phyloP scores from a whole-genome alignment of 352 stramenopile genomes.

The Pythium grandisporangium region DNA sequence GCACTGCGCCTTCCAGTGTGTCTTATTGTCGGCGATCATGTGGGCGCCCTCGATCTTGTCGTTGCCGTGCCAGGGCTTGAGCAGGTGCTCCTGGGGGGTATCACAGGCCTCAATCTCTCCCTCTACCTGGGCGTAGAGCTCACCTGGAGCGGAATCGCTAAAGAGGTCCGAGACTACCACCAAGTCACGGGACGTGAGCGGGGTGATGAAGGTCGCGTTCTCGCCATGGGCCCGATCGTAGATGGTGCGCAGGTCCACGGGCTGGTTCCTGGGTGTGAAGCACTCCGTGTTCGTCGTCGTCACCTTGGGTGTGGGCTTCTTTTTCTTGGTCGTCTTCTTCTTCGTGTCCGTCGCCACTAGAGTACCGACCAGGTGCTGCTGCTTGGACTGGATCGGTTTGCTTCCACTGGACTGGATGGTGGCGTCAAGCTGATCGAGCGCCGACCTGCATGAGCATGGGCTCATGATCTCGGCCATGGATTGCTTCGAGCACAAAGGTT shows the following conservation, averaged over 20 bases:
- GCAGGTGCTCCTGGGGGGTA: slow-evolving; percentile 46
- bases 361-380: slow-evolving; percentile 1
- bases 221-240: slow-evolving; percentile 47
- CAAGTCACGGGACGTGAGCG: slow-evolving; percentile 48
- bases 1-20: slow-evolving; percentile 59
- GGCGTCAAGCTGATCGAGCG: too few relatives aligned
- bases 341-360: slow-evolving; percentile 1
- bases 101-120: slow-evolving; percentile 55
- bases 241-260: slow-evolving; percentile 60
- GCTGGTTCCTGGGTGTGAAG: slow-evolving; percentile 57
- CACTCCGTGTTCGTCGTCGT: slow-evolving; percentile 48
- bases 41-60: slow-evolving; percentile 90
- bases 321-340: not conserved
- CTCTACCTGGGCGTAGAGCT: slow-evolving; percentile 62
- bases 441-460: too few relatives aligned
- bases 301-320: not conserved
- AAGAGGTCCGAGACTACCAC: slow-evolving; percentile 67
- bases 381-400: slow-evolving; percentile 30
- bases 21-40: slow-evolving; percentile 89
- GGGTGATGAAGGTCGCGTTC: slow-evolving; percentile 50
- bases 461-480: too few relatives aligned
- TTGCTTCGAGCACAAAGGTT: too few relatives aligned
- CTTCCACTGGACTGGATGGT: too few relatives aligned
- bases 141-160: slow-evolving; percentile 58
- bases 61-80: slow-evolving; percentile 82